Conservation (phyloP, 257 asterid species). For the Solanum chmielewskii region DNA sequence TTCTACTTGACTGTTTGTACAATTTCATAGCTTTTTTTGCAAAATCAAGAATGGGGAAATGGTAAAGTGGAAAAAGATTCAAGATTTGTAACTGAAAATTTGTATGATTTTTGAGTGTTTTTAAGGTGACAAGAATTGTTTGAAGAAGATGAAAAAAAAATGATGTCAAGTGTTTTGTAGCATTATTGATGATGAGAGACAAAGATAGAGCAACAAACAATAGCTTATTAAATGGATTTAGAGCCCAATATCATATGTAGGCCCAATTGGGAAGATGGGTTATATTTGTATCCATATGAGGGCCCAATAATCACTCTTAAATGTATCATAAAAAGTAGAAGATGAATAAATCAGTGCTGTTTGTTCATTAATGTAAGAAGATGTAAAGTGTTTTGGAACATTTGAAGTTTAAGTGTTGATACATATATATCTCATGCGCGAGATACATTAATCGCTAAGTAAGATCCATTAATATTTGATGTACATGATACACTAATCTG, state of each 20-base stretch:
- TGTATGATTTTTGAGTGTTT: not conserved
- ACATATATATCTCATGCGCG: no score
- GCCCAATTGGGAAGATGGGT: not conserved
- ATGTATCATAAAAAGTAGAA: no score
- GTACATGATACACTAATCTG: no score
- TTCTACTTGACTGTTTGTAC: constrained; percentile 45
- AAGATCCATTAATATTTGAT: no score
- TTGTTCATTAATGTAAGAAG: no score
- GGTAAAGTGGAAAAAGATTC: not conserved
- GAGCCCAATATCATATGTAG: not conserved
- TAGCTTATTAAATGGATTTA: not conserved
- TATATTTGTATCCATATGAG: not conserved
- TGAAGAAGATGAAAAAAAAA: not conserved
- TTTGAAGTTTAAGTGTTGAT: no score
- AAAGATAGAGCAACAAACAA: not conserved
- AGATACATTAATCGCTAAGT: no score
- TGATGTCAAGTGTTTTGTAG: not conserved
- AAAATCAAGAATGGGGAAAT: not conserved
- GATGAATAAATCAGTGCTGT: no score
- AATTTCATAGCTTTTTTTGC: constrained; percentile 38
- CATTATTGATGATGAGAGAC: not conserved
- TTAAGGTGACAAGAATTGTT: not conserved
- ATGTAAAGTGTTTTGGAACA: no score
- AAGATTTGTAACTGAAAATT: not conserved
- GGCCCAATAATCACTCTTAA: not conserved